Percentiles rank a stretch among this genome's conserved stretches.
Conservation (phyloP, 371 early-diverging fungal species). For the Apophysomyces elegans region DNA sequence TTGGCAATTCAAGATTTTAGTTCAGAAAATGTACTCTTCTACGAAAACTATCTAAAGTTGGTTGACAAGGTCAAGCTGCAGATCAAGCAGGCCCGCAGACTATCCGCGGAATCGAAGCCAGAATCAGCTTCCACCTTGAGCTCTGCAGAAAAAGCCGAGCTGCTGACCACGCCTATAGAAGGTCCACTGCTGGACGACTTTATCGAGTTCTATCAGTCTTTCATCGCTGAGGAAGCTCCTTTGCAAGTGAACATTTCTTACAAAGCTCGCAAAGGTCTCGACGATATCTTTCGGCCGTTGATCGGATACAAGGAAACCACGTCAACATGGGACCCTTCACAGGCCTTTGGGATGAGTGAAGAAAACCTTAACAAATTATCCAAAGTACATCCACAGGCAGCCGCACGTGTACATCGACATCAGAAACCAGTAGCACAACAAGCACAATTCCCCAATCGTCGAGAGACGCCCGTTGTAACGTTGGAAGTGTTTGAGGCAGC, state of each 20-base stretch:
- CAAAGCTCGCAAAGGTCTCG: conserved; percentile 33
- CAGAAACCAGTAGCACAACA: neutral
- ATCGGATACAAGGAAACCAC: neutral
- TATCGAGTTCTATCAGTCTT: conserved; percentile 38
- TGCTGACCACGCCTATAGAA: neutral
- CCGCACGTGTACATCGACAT: neutral
- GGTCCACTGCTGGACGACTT: conserved; percentile 20
- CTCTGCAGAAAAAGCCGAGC: conserved; percentile 6
- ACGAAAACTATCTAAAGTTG: conserved; percentile 35
- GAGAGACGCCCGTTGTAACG: neutral
- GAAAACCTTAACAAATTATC: neutral
- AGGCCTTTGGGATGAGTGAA: neutral
- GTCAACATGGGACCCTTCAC: neutral
- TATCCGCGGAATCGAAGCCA: neutral
- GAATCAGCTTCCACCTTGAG: neutral
- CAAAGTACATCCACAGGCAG: neutral
- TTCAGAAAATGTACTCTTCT: conserved; percentile 45
- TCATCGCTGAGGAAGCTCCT: conserved; percentile 35
- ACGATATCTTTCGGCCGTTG: conserved; percentile 7
- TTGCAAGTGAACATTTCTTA: conserved; percentile 48
- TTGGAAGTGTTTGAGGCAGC: conserved; percentile 32
- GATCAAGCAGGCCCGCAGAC: neutral
- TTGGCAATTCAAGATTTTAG: conserved; percentile 49
- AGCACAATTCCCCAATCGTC: neutral
- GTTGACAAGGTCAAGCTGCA: conserved; percentile 20